Evolutionary conservation across 2,329 filamentous ascomycete species (phyloP).

Genomic region (Hypoxylon rubiginosum): DNA sequence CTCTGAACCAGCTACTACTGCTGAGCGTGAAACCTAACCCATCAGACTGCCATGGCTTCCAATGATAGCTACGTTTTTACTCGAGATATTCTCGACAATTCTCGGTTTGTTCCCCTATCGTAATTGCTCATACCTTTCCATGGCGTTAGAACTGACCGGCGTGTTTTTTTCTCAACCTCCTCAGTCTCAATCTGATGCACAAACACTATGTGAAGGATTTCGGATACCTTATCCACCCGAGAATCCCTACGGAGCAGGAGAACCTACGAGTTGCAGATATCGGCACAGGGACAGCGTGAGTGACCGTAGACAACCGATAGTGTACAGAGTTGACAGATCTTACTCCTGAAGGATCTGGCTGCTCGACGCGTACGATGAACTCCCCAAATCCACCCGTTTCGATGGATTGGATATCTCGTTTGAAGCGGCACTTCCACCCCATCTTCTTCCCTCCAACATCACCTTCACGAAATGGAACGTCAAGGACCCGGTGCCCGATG

Average conservation of each 20-base stretch:
- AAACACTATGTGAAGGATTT: slow-evolving; percentile 28
- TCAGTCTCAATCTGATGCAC: slow-evolving; percentile 40
- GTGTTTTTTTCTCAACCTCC: no score
- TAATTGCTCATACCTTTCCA: no score
- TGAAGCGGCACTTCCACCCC: slow-evolving; percentile 35
- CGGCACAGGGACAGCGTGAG: slow-evolving; percentile 41
- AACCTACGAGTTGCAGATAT: slow-evolving; percentile 40
- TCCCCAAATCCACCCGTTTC: slow-evolving; percentile 33
- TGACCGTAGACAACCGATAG: no score
- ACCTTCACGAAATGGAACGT: slow-evolving; percentile 37
- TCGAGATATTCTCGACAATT: no score
- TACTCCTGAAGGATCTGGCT: slow-evolving; percentile 36
- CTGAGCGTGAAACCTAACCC: no score
- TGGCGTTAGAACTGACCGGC: no score
- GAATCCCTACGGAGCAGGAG: slow-evolving; percentile 24
- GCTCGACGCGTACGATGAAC: slow-evolving; percentile 12
- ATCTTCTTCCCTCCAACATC: slow-evolving; percentile 40
- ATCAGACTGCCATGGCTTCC: no score
- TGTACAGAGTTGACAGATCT: no score
- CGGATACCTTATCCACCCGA: slow-evolving; percentile 40
- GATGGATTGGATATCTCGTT: slow-evolving; percentile 46
- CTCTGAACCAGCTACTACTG: no score
- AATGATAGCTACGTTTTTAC: no score
- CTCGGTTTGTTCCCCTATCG: no score
- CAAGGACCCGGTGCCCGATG: slow-evolving; percentile 32